Base-by-base conservation (phyloP, 2,329 filamentous ascomycete genomes). In the Escovopsis sp. region DNA sequence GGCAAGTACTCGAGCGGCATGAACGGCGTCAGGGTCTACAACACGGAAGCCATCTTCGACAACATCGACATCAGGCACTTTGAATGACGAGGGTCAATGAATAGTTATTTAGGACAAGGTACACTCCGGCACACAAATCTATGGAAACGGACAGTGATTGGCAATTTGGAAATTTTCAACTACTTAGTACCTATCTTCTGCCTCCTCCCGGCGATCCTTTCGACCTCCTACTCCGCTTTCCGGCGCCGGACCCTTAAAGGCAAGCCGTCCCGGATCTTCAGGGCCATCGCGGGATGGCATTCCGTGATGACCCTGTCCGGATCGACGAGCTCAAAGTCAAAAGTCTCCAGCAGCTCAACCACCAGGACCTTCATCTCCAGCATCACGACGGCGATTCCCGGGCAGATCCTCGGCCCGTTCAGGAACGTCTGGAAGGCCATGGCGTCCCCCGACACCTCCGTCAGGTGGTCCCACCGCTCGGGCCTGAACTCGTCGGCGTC, bases 401-500 rank as follows among this genome's bases (percentile, higher is more conserved):
- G 48, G 33, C 51, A 54, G 11, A 46, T 45, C 11, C 50, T 43
- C 2, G 48, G 49, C 11, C 50, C 50, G 23, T 53, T 48, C n/a
- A 51, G 35, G 44, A 53, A 53, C 2, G 49, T 52, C 47, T 51
- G 51, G 41, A 49, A 53, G 19, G 50, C 50, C 35, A 58, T 57
- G 25, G 54, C 43, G 1, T 53, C 57, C 43, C 52, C 56, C 0
- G 54, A 54, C 11, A 10, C 5, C 27, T 49, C 43, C 5, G 56
- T 56, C 4, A 58, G 43, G 13, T 55, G 44, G 31, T 57, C 54
- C 60, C 60, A 62, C 5, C 60, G 54, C 39, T 62, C 58, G 1
- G 60, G 60, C 38, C 61, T 53, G 40, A 63, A 62, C 25, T 50
- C 43, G 37, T 59, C 51, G 4, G 58, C 60, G 2, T 48, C 54